Conservation (phyloP, 164 flowering plant genomes). For the Aristolochia contorta region DNA sequence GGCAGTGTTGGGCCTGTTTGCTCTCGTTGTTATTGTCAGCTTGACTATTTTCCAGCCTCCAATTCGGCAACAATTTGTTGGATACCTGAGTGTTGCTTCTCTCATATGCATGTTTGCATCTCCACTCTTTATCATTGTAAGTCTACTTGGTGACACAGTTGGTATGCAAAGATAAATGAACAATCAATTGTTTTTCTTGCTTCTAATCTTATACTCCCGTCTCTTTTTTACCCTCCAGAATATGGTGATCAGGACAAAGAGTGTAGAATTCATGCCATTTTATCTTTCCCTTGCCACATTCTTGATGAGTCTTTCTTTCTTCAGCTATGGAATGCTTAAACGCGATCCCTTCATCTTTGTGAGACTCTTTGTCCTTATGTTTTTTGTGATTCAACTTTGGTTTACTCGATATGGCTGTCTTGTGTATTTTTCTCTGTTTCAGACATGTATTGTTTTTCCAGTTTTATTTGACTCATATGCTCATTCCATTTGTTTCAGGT, state of each 20-base stretch:
- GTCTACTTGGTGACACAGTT: conserved; percentile 11
- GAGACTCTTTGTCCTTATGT: conserved; percentile 11
- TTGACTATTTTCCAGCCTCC: conserved; percentile 25
- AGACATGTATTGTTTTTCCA: not conserved
- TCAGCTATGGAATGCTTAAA: conserved; percentile 38
- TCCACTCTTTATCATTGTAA: conserved; percentile 60
- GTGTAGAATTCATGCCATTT: conserved; percentile 59
- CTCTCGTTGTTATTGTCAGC: conserved; percentile 35
- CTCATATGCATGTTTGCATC: conserved; percentile 84
- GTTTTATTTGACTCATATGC: not conserved
- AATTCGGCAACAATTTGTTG: conserved; percentile 45
- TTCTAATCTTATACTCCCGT: not conserved
- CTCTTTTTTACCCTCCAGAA: conserved; percentile 20
- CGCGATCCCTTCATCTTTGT: conserved; percentile 40
- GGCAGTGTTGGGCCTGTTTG: conserved; percentile 35
- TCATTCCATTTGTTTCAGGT: conserved; percentile 38
- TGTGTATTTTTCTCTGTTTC: not conserved
- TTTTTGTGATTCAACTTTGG: not conserved
- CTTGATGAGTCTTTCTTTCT: conserved; percentile 50
- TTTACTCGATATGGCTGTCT: not conserved
- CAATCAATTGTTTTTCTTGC: not conserved
- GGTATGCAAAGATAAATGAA: not conserved
- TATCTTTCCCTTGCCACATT: conserved; percentile 54
- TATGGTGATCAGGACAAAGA: conserved; percentile 42
- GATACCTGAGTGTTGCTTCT: conserved; percentile 55